Conservation (phyloP, 1,284 basidiomycete species). For the Ceratobasidium sp. region DNA sequence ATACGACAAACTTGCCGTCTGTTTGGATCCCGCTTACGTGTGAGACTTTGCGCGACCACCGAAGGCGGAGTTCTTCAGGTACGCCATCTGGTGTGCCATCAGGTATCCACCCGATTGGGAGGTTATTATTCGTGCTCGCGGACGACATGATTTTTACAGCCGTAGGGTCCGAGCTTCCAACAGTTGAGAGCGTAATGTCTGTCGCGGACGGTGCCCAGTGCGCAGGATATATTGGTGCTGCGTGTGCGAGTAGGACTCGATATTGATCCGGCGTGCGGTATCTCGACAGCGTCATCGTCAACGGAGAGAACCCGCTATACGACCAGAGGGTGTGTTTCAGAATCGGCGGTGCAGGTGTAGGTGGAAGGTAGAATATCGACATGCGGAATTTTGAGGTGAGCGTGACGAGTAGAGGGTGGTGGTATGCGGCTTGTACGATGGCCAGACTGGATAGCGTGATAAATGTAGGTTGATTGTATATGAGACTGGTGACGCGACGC, state of each 20-base stretch:
- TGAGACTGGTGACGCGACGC: not conserved
- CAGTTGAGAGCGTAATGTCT: slow-evolving; percentile 66
- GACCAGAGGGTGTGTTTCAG: slow-evolving; percentile 41
- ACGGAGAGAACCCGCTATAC: slow-evolving; percentile 42
- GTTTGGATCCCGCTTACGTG: slow-evolving; percentile 72
- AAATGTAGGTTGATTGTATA: slow-evolving; percentile 29
- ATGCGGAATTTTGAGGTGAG: slow-evolving; percentile 70
- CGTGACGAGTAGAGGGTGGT: slow-evolving; percentile 75
- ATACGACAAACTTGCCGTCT: slow-evolving; percentile 82
- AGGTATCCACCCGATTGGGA: slow-evolving; percentile 71
- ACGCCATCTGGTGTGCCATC: slow-evolving; percentile 66
- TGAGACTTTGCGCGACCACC: slow-evolving; percentile 71
- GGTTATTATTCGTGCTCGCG: slow-evolving; percentile 40
- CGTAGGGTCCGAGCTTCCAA: not conserved
- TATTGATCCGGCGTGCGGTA: slow-evolving; percentile 56
- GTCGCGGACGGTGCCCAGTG: slow-evolving; percentile 82
- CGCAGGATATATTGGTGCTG: slow-evolving; percentile 74
- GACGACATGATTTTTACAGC: slow-evolving; percentile 6
- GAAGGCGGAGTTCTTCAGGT: slow-evolving; percentile 55
- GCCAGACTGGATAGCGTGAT: slow-evolving; percentile 52
- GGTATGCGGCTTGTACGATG: slow-evolving; percentile 70
- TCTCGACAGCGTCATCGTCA: slow-evolving; percentile 49
- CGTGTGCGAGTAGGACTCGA: slow-evolving; percentile 73
- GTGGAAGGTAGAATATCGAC: slow-evolving; percentile 72
- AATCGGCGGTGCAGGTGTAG: slow-evolving; percentile 56